These are phyloP conservation scores for Paramecium tetraurelia DNA, from an alignment of 73 alveolate species.

Conservation along the genomic window DNA sequence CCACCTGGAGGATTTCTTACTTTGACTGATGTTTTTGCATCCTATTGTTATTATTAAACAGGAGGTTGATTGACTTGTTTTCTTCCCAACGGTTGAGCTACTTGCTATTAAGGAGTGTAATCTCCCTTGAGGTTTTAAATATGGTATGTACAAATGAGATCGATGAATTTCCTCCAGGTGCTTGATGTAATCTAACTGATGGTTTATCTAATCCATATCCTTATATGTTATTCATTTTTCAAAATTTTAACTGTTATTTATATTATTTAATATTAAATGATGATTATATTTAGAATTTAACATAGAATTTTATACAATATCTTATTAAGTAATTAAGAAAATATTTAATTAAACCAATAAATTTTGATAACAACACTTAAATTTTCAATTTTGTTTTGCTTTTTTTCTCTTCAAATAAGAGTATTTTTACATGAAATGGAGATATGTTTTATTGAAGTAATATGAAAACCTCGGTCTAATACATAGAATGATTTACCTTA, in stretches of 20 bases:
- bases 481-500: no score
- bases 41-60: not conserved
- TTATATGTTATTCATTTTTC: constrained; percentile 24
- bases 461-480: no score
- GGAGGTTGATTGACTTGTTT: constrained; percentile 19
- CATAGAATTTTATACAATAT: not conserved
- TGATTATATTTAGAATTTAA: not conserved
- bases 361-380: constrained; percentile 2
- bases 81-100: not conserved
- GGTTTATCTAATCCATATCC: constrained; percentile 39
- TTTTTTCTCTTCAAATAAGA: no score
- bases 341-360: not conserved
- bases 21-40: constrained; percentile 17
- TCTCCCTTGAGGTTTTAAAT: not conserved
- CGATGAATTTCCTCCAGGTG: constrained; percentile 54
- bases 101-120: not conserved
- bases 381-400: not conserved
- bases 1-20: constrained; percentile 54
- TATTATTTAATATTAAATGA: not conserved
- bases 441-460: no score
- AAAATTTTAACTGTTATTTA: not conserved
- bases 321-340: not conserved
- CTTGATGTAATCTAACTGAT: not conserved
- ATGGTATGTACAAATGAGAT: constrained; percentile 23
- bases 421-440: no score